These are phyloP conservation scores for Pseudopithomyces maydicus DNA, from an alignment of 2,329 filamentous ascomycete species.

Conservation along the genomic window DNA sequence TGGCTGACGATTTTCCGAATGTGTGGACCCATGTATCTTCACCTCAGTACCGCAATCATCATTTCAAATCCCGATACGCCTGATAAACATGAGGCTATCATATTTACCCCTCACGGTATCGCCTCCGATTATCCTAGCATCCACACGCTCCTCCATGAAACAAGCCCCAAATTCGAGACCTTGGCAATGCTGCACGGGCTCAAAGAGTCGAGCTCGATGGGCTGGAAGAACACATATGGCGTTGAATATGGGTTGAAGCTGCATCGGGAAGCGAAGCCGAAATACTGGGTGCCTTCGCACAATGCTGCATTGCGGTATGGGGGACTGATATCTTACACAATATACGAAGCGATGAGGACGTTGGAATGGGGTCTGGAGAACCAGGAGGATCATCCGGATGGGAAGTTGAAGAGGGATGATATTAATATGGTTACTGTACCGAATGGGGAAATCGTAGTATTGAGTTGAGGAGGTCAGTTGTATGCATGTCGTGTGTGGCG, in stretches of 20 bases:
- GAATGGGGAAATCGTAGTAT: not conserved
- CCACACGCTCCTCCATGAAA: conserved; percentile 8
- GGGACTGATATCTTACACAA: not conserved
- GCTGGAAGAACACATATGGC: conserved; percentile 10
- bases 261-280: not conserved
- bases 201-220: conserved; percentile 9
- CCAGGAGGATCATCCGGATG: not conserved
- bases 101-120: conserved; percentile 14
- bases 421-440: not conserved
- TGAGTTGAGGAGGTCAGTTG: not conserved
- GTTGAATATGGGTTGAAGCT: conserved; percentile 6
- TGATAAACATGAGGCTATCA: conserved; percentile 10
- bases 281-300: conserved; percentile 15
- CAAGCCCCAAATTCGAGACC: not conserved
- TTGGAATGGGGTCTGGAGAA: not conserved
- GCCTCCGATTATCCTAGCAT: conserved; percentile 5
- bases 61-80: not conserved
- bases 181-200: conserved; percentile 11
- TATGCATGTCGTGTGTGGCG: too few relatives aligned
- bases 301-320: conserved; percentile 8
- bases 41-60: conserved; percentile 10
- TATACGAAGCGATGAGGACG: not conserved
- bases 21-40: conserved; percentile 9
- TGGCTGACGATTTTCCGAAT: conserved; percentile 14
- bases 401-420: not conserved